These are phyloP conservation scores for Capillidium heterosporum DNA, from an alignment of 371 early-diverging fungal genomes.

Conservation along the genomic window DNA sequence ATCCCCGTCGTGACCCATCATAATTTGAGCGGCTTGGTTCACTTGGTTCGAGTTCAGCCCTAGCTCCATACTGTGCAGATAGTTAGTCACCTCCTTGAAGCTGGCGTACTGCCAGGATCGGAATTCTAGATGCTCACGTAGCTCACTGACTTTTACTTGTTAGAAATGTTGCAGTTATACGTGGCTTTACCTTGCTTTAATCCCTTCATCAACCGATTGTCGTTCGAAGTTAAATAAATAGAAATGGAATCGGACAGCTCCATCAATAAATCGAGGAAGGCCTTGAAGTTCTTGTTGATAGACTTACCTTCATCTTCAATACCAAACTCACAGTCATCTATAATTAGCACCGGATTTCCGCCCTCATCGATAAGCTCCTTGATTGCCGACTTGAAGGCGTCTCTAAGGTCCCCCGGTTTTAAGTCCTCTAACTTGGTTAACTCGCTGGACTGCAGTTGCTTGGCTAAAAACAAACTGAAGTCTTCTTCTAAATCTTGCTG, in stretches of 20 bases:
- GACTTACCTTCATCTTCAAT: neutral
- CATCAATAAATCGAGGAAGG: neutral
- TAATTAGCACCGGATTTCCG: neutral
- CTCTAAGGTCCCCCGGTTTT: neutral
- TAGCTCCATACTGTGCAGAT: neutral
- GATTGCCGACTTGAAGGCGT: neutral
- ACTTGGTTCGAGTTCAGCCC: neutral
- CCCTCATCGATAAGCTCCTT: neutral
- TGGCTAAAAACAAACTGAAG: neutral
- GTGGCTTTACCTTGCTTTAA: neutral
- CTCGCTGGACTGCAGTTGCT: neutral
- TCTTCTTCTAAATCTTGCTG: neutral
- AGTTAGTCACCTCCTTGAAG: neutral
- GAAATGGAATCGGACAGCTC: neutral
- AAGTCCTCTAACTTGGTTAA: neutral
- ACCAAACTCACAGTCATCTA: neutral
- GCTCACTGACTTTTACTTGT: neutral
- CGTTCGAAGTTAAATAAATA: neutral
- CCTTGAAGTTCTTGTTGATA: neutral
- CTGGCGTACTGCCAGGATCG: neutral
- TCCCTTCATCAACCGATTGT: neutral
- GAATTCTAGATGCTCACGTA: neutral
- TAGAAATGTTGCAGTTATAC: neutral
- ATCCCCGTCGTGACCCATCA: conserved; percentile 2
- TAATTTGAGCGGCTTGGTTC: neutral